Base-by-base conservation (phyloP, 2,329 filamentous ascomycete genomes). In the Geosmithia flava region DNA sequence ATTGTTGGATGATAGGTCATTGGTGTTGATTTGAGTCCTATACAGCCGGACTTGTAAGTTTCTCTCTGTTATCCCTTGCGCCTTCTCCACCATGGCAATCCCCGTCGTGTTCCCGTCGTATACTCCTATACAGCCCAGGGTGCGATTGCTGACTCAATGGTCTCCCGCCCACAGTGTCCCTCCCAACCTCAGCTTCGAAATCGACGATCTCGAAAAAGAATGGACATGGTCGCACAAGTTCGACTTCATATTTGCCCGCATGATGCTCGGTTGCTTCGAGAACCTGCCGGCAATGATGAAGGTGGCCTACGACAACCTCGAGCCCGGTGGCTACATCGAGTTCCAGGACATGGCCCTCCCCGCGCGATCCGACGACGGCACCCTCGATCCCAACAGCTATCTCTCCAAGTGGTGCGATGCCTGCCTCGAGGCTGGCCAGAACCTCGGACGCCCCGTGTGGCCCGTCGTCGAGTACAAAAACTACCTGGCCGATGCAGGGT, bases 401-500 rank as follows among this genome's bases (percentile, higher is more conserved):
- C 48, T 55, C 8, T 53, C 49, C 48, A 52, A 52, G 20, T 66
- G 64, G 62, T 53, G 46, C 20, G 50, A 47, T 41, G 54, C 62
- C 2, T 54, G 65, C 2, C 50, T 58, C 1, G 53, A 64, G 40
- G 61, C 56, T 2, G 58, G 56, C 16, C 47, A 23, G 5, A 59
- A 59, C 3, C 48, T 63, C 2, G 56, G 61, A 0, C 56, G 63
- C 1, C 53, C 57, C 0, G 54, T 63, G 7, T 50, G 51, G 5
- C 54, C 52, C 3, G 60, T 55, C 0, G 42, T 52, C 7, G 48
- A 53, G 2, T 56, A 55, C 49, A 59, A 56, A 39, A 40, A 54
- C 6, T 60, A 66, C 41, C 59, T 79, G 47, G 55, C 58, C 11
- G 68, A 71, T 16, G 69, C 68, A 0, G 76, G 77, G 0, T 80